Conservation (phyloP, 345 rosid genomes). For the Camelina neglecta region DNA sequence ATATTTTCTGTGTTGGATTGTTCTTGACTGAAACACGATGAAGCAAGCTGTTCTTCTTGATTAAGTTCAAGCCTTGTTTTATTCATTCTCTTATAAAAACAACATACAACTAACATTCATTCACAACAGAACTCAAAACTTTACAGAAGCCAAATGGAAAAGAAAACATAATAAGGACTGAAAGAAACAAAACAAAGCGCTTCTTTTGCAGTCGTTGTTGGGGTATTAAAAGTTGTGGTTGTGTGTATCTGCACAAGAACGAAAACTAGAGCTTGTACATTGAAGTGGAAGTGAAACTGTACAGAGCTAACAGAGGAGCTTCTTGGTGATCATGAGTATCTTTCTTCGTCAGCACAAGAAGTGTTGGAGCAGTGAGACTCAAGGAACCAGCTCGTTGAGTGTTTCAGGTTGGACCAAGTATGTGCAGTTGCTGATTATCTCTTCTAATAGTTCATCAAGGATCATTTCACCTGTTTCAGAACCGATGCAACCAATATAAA, state of each 20-base stretch:
- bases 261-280: slow-evolving; percentile 28
- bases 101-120: slow-evolving; percentile 29
- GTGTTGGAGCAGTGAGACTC: not conserved
- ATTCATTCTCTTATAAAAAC: slow-evolving; percentile 26
- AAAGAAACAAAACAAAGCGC: slow-evolving; percentile 10
- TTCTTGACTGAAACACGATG: not conserved
- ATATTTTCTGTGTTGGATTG: not conserved
- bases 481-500: slow-evolving; percentile 53
- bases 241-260: slow-evolving; percentile 37
- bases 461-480: slow-evolving; percentile 59
- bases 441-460: slow-evolving; percentile 67
- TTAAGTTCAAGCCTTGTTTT: slow-evolving; percentile 28
- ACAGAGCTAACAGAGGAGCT: slow-evolving; percentile 31
- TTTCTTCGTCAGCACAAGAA: slow-evolving; percentile 12
- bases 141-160: slow-evolving; percentile 33
- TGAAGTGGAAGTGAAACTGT: slow-evolving; percentile 34
- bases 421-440: slow-evolving; percentile 48
- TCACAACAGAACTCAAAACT: slow-evolving; percentile 38
- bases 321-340: slow-evolving; percentile 15
- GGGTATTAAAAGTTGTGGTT: slow-evolving; percentile 33
- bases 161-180: slow-evolving; percentile 4
- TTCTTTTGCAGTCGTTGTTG: not conserved
- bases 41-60: slow-evolving; percentile 20
- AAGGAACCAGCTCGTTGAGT: slow-evolving; percentile 22
- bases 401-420: slow-evolving; percentile 28